Percentiles rank a stretch among this genome's conserved stretches.
Evolutionary conservation across 345 rosid genomes (phyloP).

Genomic region (Adansonia digitata): DNA sequence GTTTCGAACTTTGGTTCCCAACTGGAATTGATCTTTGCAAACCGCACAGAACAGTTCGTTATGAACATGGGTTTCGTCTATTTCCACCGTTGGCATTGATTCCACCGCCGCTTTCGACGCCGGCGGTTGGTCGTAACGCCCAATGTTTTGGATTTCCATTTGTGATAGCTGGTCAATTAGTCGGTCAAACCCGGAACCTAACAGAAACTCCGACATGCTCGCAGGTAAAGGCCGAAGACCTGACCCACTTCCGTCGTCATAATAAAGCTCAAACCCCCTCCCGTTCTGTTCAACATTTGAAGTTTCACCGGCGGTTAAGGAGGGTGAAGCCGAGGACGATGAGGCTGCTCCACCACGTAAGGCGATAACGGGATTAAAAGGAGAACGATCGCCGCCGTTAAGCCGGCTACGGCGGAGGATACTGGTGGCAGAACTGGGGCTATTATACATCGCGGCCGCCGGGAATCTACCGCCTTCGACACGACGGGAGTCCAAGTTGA

Average conservation of each 20-base stretch:
- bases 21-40: conserved; percentile 69
- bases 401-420: conserved; percentile 33
- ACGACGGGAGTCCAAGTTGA: conserved; percentile 27
- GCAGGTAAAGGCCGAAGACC: conserved; percentile 74
- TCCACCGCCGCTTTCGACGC: conserved; percentile 85
- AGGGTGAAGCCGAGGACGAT: background rate
- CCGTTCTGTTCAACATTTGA: conserved; percentile 16
- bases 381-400: conserved; percentile 56
- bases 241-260: conserved; percentile 72
- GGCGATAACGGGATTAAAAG: conserved; percentile 72
- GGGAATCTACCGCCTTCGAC: conserved; percentile 29
- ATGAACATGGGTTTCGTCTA: conserved; percentile 31
- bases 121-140: conserved; percentile 54
- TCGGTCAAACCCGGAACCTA: conserved; percentile 88
- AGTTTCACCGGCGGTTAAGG: conserved; percentile 2
- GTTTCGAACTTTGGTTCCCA: conserved; percentile 67
- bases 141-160: conserved; percentile 56
- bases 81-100: conserved; percentile 60
- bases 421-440: background rate
- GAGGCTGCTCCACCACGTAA: conserved; percentile 47
- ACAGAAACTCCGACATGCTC: conserved; percentile 71
- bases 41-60: conserved; percentile 80
- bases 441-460: conserved; percentile 35
- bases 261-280: conserved; percentile 59
- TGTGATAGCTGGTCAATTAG: conserved; percentile 72